phyloP scores from a whole-genome alignment of 768 basidiomycete genomes.

The Calocybe gangraenosa region DNA sequence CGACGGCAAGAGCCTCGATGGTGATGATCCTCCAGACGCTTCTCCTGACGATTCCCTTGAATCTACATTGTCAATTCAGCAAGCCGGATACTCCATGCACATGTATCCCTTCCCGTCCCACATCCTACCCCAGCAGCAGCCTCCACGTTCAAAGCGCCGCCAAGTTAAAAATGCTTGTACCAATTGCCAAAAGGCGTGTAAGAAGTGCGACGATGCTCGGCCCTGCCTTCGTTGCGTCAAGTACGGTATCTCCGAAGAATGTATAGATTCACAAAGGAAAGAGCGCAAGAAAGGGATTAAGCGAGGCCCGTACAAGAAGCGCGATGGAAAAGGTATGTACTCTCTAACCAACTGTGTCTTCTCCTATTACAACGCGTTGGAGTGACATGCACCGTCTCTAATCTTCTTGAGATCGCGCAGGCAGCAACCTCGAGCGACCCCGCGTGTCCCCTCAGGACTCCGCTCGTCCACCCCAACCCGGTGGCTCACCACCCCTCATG shows the following conservation, averaged over 20 bases:
- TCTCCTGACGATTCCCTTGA: conserved; percentile 28
- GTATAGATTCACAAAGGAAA: conserved; percentile 88
- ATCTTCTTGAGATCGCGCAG: conserved; percentile 56
- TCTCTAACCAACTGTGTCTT: conserved; percentile 15
- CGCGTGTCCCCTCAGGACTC: conserved; percentile 36
- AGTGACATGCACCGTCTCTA: conserved; percentile 31
- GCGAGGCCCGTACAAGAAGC: conserved; percentile 91
- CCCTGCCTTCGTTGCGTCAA: conserved; percentile 92
- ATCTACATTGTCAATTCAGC: conserved; percentile 36
- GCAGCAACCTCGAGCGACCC: conserved; percentile 44
- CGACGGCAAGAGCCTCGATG: conserved; percentile 27
- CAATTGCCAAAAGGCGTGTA: conserved; percentile 88
- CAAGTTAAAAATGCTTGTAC: conserved; percentile 93
- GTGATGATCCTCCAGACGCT: conserved; percentile 30
- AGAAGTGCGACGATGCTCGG: conserved; percentile 88
- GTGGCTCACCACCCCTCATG: conserved; percentile 41
- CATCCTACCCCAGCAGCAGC: conserved; percentile 34
- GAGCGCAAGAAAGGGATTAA: conserved; percentile 88
- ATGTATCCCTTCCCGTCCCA: conserved; percentile 65
- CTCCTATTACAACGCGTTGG: conserved; percentile 17
- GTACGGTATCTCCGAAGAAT: conserved; percentile 84
- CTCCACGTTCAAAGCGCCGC: conserved; percentile 69
- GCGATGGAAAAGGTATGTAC: conserved; percentile 81
- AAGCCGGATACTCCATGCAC: conserved; percentile 55
- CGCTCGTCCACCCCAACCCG: conserved; percentile 34